These are phyloP conservation scores for Aspergillus haitiensis DNA, from an alignment of 495 filamentous ascomycete species.

Conservation along the genomic window DNA sequence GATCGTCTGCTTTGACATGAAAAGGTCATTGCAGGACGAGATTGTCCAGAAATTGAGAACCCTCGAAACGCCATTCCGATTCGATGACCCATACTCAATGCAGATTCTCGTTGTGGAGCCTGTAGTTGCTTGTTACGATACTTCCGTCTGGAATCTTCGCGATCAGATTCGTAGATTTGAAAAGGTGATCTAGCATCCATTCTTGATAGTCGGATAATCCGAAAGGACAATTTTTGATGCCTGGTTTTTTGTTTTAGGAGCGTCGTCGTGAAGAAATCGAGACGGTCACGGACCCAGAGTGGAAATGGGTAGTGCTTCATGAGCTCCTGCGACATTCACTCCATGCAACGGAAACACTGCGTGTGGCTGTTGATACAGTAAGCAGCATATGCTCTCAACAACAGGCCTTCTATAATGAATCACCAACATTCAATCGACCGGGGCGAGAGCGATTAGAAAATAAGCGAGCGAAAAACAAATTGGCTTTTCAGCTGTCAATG, in stretches of 20 bases:
- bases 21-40: not conserved
- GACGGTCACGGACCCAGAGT: not conserved
- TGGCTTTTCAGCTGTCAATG: not conserved
- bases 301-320: not conserved
- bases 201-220: not conserved
- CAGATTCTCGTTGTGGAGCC: not conserved
- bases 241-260: not conserved
- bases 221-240: not conserved
- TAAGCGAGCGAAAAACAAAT: not conserved
- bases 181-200: not conserved
- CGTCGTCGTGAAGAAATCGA: not conserved
- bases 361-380: not conserved
- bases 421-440: not conserved
- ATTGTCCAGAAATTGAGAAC: not conserved
- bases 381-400: not conserved
- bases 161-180: constrained; percentile 1
- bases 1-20: not conserved
- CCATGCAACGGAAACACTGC: not conserved
- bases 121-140: not conserved
- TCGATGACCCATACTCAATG: not conserved
- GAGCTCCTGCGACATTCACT: not conserved
- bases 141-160: not conserved
- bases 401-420: not conserved
- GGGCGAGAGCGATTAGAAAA: not conserved
- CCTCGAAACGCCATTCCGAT: not conserved